Percentiles rank a stretch among this genome's conserved stretches.
Conservation (phyloP, 805 yeast genomes). For the Komagataella kurtzmanii region DNA sequence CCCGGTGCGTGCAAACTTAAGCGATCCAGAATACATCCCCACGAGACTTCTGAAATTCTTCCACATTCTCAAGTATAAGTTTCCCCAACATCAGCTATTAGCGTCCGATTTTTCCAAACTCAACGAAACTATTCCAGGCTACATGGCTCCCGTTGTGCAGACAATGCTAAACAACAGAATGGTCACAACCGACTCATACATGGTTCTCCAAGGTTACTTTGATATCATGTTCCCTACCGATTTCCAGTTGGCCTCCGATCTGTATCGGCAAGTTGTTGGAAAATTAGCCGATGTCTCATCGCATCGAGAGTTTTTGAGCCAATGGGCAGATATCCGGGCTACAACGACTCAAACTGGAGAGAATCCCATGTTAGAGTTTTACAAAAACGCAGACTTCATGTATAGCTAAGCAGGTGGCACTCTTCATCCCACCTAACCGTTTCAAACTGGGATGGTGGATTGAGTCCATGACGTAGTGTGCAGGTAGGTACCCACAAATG, state of each 20-base stretch:
- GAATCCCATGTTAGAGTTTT: slow-evolving; percentile 71
- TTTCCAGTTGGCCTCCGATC: slow-evolving; percentile 43
- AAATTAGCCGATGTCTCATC: slow-evolving; percentile 37
- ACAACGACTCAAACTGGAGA: slow-evolving; percentile 70
- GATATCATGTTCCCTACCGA: slow-evolving; percentile 84
- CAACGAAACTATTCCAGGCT: slow-evolving; percentile 41
- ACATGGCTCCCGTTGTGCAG: slow-evolving; percentile 68
- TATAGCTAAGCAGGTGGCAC: slow-evolving; percentile 18
- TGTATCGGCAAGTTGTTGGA: slow-evolving; percentile 54
- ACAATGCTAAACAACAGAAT: slow-evolving; percentile 55
- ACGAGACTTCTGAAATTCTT: slow-evolving; percentile 57
- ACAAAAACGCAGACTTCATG: slow-evolving; percentile 61
- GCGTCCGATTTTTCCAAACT: slow-evolving; percentile 54
- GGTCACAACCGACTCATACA: slow-evolving; percentile 58
- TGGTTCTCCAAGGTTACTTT: slow-evolving; percentile 78
- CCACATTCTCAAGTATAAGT: slow-evolving; percentile 43
- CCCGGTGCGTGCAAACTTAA: slow-evolving; percentile 54
- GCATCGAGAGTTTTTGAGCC: slow-evolving; percentile 51
- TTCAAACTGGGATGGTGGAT: background rate
- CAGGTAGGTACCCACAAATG: background rate
- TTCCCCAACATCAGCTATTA: slow-evolving; percentile 67
- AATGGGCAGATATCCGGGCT: slow-evolving; percentile 58
- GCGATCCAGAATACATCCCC: slow-evolving; percentile 75
- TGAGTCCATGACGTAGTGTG: background rate
- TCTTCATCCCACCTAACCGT: background rate